These are phyloP conservation scores for Cladorrhinum sp. DNA, from an alignment of 2,329 filamentous ascomycete genomes.

Conservation along the genomic window DNA sequence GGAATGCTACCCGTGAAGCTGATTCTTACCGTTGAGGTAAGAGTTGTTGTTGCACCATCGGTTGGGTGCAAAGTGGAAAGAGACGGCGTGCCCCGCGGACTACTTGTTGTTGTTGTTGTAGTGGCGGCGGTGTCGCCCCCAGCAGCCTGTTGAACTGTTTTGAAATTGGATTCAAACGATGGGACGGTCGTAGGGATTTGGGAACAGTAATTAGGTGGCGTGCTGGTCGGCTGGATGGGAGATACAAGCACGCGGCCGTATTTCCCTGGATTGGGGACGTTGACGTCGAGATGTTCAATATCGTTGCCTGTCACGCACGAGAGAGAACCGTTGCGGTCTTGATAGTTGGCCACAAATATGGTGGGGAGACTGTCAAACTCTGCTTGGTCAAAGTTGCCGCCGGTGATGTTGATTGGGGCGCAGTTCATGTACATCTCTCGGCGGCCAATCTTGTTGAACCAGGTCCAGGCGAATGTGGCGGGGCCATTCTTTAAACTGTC, in stretches of 20 bases:
- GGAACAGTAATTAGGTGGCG: slow-evolving; percentile 17
- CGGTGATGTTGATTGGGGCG: slow-evolving; percentile 52
- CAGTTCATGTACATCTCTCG: slow-evolving; percentile 70
- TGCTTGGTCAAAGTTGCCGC: slow-evolving; percentile 17
- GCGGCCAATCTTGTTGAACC: slow-evolving; percentile 59
- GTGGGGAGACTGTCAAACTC: slow-evolving; percentile 47
- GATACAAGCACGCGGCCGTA: slow-evolving; percentile 21
- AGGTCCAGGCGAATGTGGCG: slow-evolving; percentile 53
- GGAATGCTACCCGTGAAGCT: not conserved
- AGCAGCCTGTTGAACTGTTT: not conserved
- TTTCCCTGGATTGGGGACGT: slow-evolving; percentile 53
- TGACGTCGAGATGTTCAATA: slow-evolving; percentile 43
- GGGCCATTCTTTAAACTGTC: slow-evolving; percentile 22
- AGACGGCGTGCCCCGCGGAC: not conserved
- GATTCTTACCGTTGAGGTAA: not conserved
- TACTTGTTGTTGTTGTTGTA: not conserved
- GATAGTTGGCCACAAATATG: slow-evolving; percentile 59
- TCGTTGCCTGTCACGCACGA: slow-evolving; percentile 41
- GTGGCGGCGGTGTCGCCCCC: not conserved
- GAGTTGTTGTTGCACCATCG: not conserved
- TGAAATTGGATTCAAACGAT: slow-evolving; percentile 6
- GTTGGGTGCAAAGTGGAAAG: not conserved
- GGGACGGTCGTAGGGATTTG: slow-evolving; percentile 16
- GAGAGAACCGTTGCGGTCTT: slow-evolving; percentile 14
- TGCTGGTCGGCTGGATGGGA: slow-evolving; percentile 7